Conservation (phyloP, 805 yeast genomes). For the Metschnikowia borealis region DNA sequence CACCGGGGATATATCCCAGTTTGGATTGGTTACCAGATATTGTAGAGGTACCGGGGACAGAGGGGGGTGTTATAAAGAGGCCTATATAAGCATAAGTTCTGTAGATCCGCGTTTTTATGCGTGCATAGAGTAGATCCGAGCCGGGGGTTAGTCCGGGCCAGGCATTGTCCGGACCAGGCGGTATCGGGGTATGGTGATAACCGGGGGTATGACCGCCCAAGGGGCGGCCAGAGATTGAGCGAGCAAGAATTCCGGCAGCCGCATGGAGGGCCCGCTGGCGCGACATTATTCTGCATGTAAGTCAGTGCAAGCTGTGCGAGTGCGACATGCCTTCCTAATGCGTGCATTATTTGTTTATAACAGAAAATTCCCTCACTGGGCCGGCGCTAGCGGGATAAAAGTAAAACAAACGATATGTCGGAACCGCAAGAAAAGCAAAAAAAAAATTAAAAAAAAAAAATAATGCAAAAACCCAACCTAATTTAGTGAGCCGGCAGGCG, state of each 20-base stretch:
- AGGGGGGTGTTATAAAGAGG: no score
- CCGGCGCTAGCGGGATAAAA: slow-evolving; percentile 7
- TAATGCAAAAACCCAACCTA: slow-evolving; percentile 2
- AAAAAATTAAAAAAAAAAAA: slow-evolving; percentile 7
- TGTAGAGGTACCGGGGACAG: no score
- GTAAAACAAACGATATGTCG: slow-evolving; percentile 9
- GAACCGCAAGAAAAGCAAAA: slow-evolving; percentile 2
- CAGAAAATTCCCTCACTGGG: slow-evolving; percentile 19
- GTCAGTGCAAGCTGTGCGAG: neutral
- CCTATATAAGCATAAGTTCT: no score
- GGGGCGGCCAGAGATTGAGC: neutral
- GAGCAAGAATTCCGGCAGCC: neutral
- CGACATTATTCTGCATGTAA: slow-evolving; percentile 3
- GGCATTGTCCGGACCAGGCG: no score
- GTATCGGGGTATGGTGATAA: neutral
- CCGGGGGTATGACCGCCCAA: neutral
- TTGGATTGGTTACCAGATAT: neutral
- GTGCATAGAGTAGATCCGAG: no score
- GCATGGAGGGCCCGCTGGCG: neutral
- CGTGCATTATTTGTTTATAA: slow-evolving; percentile 20
- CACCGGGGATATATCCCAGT: slow-evolving; percentile 4
- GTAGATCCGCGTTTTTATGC: no score
- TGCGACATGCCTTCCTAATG: slow-evolving; percentile 18
- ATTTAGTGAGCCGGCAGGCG: slow-evolving; percentile 6
- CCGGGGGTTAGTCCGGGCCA: no score